Percentiles rank a stretch among this genome's conserved stretches.
Conservation (phyloP, 202 grass and related monocot genomes). For the Brachypodium distachyon region DNA sequence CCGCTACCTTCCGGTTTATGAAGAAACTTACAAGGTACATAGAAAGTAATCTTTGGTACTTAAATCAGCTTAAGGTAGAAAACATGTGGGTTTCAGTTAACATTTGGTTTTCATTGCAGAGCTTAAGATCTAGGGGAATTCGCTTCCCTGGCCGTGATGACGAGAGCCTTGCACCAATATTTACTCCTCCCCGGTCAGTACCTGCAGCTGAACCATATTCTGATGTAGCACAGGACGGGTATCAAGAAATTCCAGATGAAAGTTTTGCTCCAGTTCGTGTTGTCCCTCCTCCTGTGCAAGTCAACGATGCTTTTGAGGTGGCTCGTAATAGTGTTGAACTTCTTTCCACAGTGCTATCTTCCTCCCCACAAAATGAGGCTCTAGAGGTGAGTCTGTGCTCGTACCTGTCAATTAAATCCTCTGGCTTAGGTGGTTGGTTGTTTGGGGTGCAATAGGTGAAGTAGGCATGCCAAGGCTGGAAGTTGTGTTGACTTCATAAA, state of each 20-base stretch:
- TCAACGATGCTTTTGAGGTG: constrained; percentile 62
- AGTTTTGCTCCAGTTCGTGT: constrained; percentile 21
- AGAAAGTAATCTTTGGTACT: background rate
- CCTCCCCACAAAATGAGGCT: constrained; percentile 67
- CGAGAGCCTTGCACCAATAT: constrained; percentile 80
- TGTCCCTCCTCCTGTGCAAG: constrained; percentile 41
- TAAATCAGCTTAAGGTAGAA: background rate
- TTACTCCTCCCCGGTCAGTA: constrained; percentile 60
- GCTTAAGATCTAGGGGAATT: constrained; percentile 81
- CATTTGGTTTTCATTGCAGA: constrained; percentile 41
- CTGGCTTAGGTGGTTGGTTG: background rate
- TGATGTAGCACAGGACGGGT: constrained; percentile 33
- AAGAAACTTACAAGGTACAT: constrained; percentile 86
- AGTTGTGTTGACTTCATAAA: background rate
- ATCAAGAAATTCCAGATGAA: constrained; percentile 52
- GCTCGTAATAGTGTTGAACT: constrained; percentile 77
- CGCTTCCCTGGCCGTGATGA: constrained; percentile 70
- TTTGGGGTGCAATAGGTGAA: background rate
- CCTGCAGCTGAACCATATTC: constrained; percentile 41
- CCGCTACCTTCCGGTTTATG: constrained; percentile 67
- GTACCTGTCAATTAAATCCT: background rate
- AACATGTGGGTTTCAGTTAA: background rate
- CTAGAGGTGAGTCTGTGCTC: constrained; percentile 41
- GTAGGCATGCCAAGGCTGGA: background rate
- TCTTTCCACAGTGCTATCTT: constrained; percentile 78